Base-by-base conservation (phyloP, 164 flowering plant genomes). In the Berberis thunbergii region DNA sequence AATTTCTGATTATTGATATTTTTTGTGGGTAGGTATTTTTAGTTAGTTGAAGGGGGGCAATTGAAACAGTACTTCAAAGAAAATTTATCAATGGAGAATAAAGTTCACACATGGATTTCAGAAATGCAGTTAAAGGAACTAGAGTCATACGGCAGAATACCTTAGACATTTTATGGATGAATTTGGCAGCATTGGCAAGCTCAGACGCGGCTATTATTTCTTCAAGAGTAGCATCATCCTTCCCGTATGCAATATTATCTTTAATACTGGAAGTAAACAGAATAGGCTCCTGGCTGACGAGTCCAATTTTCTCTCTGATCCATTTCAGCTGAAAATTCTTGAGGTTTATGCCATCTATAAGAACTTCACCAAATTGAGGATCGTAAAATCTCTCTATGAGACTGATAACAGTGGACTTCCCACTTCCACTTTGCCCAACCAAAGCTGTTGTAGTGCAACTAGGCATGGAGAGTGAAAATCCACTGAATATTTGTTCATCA, bases 341-440 rank as follows among this genome's bases (percentile, higher is more conserved):
- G n/a, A 69, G 43, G 50, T 81, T 76, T 41, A 79, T 67, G 10
- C 78, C 78, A 70, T 81, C 85, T 46, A 81, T 79, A n/a, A 76
- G 73, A 54, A 80, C 79, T 72, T 71, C 76, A 41, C 86, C 86
- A 2, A 67, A 64, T 57, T 74, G 73, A 49, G 86, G 86, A 49
- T 82, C 86, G 57, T 82, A 82, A 64, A 82, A 82, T 60, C 86
- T 80, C 74, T 80, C 79, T 52, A 82, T 75, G 43, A 82, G 63
- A 65, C 79, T 78, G 43, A 82, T 62, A 2, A 82, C 83, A 46
- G 86, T 82, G 3, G 86, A 82, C 66, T 82, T 82, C n/a, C 86
- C 86, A 59, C 84, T 80, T 52, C 86, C 84, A 65, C 86, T 82
- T 50, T 76, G 69, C 41, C 86, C 86, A 55, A 82, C 86, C 71